These are phyloP conservation scores for Macrophomina phaseolina DNA, from an alignment of 2,329 filamentous ascomycete genomes.

Conservation along the genomic window DNA sequence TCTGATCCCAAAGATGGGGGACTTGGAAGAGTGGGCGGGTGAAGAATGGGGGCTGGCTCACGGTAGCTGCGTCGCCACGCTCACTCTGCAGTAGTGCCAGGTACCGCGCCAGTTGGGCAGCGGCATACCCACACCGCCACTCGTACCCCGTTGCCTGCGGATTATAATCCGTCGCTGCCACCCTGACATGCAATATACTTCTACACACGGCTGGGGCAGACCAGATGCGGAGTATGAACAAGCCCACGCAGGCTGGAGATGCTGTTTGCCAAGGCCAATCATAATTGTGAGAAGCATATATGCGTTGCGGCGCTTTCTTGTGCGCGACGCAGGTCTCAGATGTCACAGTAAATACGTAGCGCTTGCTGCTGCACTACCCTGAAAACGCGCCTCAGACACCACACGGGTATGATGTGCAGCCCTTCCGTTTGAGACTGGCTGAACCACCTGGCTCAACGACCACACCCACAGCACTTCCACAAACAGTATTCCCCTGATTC, in stretches of 20 bases:
- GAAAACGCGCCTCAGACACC: not conserved
- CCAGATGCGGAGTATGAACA: too few relatives aligned
- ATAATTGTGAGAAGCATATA: too few relatives aligned
- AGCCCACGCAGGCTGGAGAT: too few relatives aligned
- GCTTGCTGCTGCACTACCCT: not conserved
- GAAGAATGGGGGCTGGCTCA: constrained; percentile 19
- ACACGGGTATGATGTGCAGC: not conserved
- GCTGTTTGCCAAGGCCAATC: too few relatives aligned
- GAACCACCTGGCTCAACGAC: not conserved
- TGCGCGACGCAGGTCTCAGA: too few relatives aligned
- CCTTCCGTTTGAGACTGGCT: not conserved
- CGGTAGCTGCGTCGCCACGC: constrained; percentile 9
- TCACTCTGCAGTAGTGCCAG: constrained; percentile 22
- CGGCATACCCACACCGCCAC: constrained; percentile 1
- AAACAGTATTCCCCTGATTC: not conserved
- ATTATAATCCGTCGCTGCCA: not conserved
- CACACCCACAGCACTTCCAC: not conserved
- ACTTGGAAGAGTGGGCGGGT: not conserved
- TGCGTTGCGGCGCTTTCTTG: too few relatives aligned
- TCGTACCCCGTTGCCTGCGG: not conserved
- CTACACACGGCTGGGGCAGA: too few relatives aligned
- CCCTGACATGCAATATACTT: too few relatives aligned
- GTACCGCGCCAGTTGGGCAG: constrained; percentile 6
- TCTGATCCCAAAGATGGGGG: constrained; percentile 1
- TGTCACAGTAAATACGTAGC: too few relatives aligned